Evolutionary conservation across 805 yeast genomes (phyloP), one percentile per base, ranked within the genome.

Genomic region (Zygotorulaspora florentina): DNA sequence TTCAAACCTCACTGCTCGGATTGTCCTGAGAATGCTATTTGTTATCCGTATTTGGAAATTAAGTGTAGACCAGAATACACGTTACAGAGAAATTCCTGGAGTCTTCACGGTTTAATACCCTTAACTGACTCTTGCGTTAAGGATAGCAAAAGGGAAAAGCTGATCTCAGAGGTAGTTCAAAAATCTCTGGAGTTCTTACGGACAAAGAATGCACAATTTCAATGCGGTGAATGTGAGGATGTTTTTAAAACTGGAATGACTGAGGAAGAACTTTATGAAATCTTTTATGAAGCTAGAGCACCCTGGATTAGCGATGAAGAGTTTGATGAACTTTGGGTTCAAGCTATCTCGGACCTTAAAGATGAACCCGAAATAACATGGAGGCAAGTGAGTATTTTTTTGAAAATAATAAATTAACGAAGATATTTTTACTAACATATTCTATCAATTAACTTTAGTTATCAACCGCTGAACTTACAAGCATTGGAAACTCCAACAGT

Each of bases 11-110:
- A 54, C 0, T 91, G 99, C 67, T 67, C 76, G 3, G 77, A 77
- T 20, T 91, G 98, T 61, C 97, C 98, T 1, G 76, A 73, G 3
- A 82, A 90, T 66, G 93, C 90, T 0, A 70, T 77, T 31, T 91
- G 98, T 66, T 79, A 74, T 52, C 77, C 80, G 18, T 61, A 73
- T 37, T 69, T 85, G 55, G 69, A 74, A 42, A 58, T 86, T 8
- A 80, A 75, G 46, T 91, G 99, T 65, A 81, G 78, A 54, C 81
- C 80, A 37, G 95, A 83, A 46, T 70, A 74, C 42, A 82, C 83
- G 12, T 71, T 76, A 51, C 67, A 77, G 33, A 45, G 51, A 26
- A 51, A 61, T 11, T 37, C 35, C 7, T 54, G 45, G 39, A 52
- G 54, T 39, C 59, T 79, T 27, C 71, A 74, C 47, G 83, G 86